Percentiles rank a stretch among this genome's conserved stretches.
These are phyloP conservation scores for Penicillium manginii DNA, from an alignment of 495 filamentous ascomycete genomes.

Conservation along the genomic window DNA sequence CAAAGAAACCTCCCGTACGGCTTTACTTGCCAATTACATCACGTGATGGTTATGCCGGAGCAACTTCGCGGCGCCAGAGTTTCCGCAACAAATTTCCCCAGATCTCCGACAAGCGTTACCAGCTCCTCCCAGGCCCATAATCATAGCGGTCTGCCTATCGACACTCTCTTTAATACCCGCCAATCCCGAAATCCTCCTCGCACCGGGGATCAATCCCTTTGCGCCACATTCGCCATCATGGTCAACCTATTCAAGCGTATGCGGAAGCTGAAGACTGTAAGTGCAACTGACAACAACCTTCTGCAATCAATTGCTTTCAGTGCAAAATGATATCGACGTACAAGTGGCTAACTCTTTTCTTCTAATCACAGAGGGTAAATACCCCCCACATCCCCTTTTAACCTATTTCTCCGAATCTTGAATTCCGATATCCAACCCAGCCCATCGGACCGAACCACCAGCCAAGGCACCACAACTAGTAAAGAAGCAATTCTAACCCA, in stretches of 20 bases:
- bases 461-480: too few species aligned
- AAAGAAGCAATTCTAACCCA: background rate
- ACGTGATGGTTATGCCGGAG: slow-evolving; percentile 33
- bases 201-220: slow-evolving; percentile 24
- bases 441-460: background rate
- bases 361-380: slow-evolving; percentile 36
- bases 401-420: slow-evolving; percentile 18
- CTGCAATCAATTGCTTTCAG: background rate
- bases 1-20: background rate
- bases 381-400: slow-evolving; percentile 24
- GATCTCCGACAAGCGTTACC: slow-evolving; percentile 22
- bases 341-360: slow-evolving; percentile 13
- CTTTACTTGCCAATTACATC: slow-evolving; percentile 3
- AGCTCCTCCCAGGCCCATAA: slow-evolving; percentile 10
- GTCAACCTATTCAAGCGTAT: slow-evolving; percentile 78
- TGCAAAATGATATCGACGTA: too few species aligned
- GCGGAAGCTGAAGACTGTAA: slow-evolving; percentile 75
- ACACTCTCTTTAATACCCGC: background rate
- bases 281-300: slow-evolving; percentile 33
- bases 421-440: slow-evolving; percentile 3
- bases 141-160: background rate
- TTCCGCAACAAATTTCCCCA: slow-evolving; percentile 33
- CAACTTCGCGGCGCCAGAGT: slow-evolving; percentile 32
- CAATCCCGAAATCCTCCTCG: background rate
- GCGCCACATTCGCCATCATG: slow-evolving; percentile 55